Evolutionary conservation across 108 stramenopile species (phyloP).

Genomic region (Nitzschia sp.): DNA sequence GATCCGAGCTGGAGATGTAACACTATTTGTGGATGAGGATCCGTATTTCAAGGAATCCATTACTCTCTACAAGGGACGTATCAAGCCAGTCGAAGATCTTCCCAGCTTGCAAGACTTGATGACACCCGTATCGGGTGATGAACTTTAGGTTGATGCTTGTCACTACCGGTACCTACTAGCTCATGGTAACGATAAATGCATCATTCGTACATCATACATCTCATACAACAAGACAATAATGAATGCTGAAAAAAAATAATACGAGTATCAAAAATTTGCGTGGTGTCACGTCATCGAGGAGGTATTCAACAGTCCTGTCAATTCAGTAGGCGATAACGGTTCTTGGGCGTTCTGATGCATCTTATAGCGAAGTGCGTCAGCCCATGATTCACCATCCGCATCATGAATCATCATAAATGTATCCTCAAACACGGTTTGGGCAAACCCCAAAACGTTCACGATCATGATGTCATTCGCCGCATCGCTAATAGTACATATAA

Average conservation of each 20-base stretch:
- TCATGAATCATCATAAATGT: conserved; percentile 15
- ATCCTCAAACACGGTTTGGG: conserved; percentile 29
- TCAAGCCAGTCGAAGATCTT: conserved; percentile 7
- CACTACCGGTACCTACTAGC: no score
- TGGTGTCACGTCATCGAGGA: not conserved
- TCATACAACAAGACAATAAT: no score
- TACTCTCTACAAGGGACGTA: conserved; percentile 22
- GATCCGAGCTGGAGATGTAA: not conserved
- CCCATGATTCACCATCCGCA: conserved; percentile 35
- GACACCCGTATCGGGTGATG: not conserved
- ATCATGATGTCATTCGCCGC: conserved; percentile 45
- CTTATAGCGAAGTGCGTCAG: conserved; percentile 19
- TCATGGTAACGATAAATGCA: no score
- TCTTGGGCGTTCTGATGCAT: conserved; percentile 14
- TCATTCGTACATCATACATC: no score
- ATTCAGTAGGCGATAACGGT: not conserved
- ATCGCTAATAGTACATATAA: no score
- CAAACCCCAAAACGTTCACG: conserved; percentile 20
- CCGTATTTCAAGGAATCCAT: conserved; percentile 24
- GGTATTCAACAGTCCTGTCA: not conserved
- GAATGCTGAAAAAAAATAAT: no score
- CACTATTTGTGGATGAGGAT: not conserved
- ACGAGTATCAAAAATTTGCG: not conserved
- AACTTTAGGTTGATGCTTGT: no score
- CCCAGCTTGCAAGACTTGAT: conserved; percentile 17